Base-by-base conservation (phyloP, 148 eudicot genomes). In the Chenopodium album region DNA sequence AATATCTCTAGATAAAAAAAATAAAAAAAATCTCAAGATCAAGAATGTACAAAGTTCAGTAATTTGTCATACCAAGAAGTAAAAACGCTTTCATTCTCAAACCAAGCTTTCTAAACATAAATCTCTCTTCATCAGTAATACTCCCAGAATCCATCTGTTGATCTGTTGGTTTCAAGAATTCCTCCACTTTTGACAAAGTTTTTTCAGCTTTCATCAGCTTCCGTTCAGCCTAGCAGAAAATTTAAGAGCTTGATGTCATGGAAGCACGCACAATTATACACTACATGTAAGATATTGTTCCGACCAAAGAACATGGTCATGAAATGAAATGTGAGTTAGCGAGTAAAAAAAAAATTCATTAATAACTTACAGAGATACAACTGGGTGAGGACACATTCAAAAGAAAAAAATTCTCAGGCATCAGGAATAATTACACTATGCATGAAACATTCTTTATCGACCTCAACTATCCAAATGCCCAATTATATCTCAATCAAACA, bases 81-180 rank as follows among this genome's bases (percentile, higher is more conserved):
- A 95, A 87, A 89, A 89, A 95, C 44, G 98, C 98, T 84, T 95
- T 95, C 98, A 95, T 95, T 85, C 91, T 91, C 79, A 95, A 90
- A 68, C 98, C 98, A 84, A 95, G 97, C 90, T 95, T 95, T 85
- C 98, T 87, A 82, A 91, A 93, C 98, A 95, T 95, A 76, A 89
- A 95, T 85, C 98, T 90, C 89, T 95, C 98, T 83, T 95, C 98
- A 78, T 95, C 97, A 37, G 93, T 80, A 48, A 95, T 91, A 85
- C 98, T 91, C 69, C 88, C 88, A 6, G 91, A 94, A 82, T 95
- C 98, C 70, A 88, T 84, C 66, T 85, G 83, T 37, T 85, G 88
- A 73, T 91, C 92, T 63, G 89, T 86, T 19, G 98, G 98, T 82
- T 82, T 86, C 76, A 95, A 87, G 83, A 89, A 86, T 75, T 81